Conservation (phyloP, 257 asterid species). For the Ocimum tenuiflorum region DNA sequence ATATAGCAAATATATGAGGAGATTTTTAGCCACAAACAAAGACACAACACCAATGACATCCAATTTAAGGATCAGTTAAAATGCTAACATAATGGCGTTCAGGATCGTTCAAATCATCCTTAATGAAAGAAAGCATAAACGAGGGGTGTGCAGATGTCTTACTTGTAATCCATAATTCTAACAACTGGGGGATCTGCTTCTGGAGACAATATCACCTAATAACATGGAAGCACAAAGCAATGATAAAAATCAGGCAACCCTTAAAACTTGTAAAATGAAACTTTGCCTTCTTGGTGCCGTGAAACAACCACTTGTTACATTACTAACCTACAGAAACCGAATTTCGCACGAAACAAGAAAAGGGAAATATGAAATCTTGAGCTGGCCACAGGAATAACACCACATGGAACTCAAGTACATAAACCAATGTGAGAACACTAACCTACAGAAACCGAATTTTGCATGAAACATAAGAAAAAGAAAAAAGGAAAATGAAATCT, state of each 20-base stretch:
- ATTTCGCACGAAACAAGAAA: no score
- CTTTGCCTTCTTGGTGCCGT: background rate
- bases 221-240: constrained; percentile 18
- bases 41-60: background rate
- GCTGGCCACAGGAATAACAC: no score
- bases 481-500: no score
- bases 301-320: no score
- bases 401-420: no score
- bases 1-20: constrained; percentile 6
- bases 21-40: constrained; percentile 1
- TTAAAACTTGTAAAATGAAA: constrained; percentile 13
- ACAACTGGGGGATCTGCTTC: constrained; percentile 96
- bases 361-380: no score
- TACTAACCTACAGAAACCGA: no score
- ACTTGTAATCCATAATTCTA: constrained; percentile 92
- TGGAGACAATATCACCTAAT: constrained; percentile 91
- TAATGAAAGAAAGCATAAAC: background rate
- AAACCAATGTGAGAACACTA: no score
- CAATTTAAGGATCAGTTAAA: background rate
- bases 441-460: no score
- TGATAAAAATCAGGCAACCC: constrained; percentile 15
- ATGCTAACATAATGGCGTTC: background rate
- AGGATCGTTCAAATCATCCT: constrained; percentile 6
- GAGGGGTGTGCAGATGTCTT: constrained; percentile 23
- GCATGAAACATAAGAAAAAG: no score